A percentile compares a stretch with the other conserved stretches of the same genome.
These are phyloP conservation scores for Aulographum hederae DNA, from an alignment of 2,329 filamentous ascomycete genomes.

Conservation along the genomic window DNA sequence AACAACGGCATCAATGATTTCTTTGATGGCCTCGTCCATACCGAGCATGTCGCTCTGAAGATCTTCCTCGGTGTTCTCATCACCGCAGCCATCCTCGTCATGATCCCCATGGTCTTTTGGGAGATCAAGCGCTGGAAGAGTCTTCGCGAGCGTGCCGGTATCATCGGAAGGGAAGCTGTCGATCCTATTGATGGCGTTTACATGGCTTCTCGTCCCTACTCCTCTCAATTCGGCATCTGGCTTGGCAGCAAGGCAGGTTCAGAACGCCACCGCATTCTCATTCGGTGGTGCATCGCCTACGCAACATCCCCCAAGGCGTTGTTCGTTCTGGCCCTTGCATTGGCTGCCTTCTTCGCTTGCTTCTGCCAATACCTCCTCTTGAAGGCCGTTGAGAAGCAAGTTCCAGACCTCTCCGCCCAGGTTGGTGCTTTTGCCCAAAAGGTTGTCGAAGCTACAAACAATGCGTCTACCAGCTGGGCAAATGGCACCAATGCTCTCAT, in stretches of 20 bases:
- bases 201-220: constrained; percentile 65
- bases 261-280: constrained; percentile 48
- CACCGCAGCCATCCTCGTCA: constrained; percentile 51
- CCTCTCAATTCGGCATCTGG: constrained; percentile 53
- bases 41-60: constrained; percentile 51
- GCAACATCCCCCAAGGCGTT: constrained; percentile 69
- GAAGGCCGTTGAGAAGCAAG: constrained; percentile 50
- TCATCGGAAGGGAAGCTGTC: constrained; percentile 46
- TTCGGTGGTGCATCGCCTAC: constrained; percentile 73
- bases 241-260: constrained; percentile 45
- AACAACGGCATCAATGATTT: constrained; percentile 69
- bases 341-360: constrained; percentile 69
- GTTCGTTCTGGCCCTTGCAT: constrained; percentile 67
- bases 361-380: constrained; percentile 71
- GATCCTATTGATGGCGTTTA: constrained; percentile 83
- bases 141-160: constrained; percentile 49
- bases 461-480: constrained; percentile 62
- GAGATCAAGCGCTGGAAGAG: constrained; percentile 63
- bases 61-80: constrained; percentile 61
- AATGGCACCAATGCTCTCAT: constrained; percentile 58
- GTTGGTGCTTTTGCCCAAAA: constrained; percentile 65
- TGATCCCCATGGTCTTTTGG: constrained; percentile 60
- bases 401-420: constrained; percentile 55
- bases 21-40: constrained; percentile 52
- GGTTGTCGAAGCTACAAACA: constrained; percentile 53